A percentile compares a stretch with the other conserved stretches of the same genome.
Conservation (phyloP, 2,329 filamentous ascomycete species). For the Chrysoporthe puriensis region DNA sequence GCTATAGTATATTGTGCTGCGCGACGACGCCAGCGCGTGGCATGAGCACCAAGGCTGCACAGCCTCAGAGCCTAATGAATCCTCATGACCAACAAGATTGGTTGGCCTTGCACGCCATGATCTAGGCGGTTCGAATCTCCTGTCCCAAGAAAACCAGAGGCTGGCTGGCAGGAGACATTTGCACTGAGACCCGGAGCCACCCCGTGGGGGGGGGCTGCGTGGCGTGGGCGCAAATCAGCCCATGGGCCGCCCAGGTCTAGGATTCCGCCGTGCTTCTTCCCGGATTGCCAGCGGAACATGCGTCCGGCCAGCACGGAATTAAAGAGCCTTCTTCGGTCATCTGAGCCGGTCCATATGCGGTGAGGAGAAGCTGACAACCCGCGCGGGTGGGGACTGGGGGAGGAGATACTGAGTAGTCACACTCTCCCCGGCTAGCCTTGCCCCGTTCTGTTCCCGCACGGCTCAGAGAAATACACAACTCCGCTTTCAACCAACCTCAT, state of each 20-base stretch:
- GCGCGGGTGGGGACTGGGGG: background rate
- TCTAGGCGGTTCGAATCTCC: background rate
- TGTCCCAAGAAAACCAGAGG: background rate
- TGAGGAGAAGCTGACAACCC: background rate
- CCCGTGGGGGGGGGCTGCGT: background rate
- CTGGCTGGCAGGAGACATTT: background rate
- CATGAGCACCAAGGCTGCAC: background rate
- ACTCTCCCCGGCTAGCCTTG: background rate
- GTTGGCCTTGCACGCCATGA: background rate
- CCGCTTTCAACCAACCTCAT: background rate
- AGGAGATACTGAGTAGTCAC: background rate
- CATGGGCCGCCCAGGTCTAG: background rate
- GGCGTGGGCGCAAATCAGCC: background rate
- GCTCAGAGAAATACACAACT: background rate
- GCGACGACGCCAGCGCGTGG: background rate
- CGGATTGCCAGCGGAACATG: background rate
- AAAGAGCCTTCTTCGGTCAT: background rate
- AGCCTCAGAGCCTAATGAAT: background rate
- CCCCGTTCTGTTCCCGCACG: background rate
- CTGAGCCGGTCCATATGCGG: background rate
- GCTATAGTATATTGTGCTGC: background rate
- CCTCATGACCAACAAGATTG: background rate
- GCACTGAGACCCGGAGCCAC: background rate
- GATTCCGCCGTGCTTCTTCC: background rate
- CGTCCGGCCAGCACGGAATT: background rate